Percentiles rank a stretch among this genome's conserved stretches.
Conservation (phyloP, 2,329 filamentous ascomycete genomes). For the Stachybotrys elegans region DNA sequence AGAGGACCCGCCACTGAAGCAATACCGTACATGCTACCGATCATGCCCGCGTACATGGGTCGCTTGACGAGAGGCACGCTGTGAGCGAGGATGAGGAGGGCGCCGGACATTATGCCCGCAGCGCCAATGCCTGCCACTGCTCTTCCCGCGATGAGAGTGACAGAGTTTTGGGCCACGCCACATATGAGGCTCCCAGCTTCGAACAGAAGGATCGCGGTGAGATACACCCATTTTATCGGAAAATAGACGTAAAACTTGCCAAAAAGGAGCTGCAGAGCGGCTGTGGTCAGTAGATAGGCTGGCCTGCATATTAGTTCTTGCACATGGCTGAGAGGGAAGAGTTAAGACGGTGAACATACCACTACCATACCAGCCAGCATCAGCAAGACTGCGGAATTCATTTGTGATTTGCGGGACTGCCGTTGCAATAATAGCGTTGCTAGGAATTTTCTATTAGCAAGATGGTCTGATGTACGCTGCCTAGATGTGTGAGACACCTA, state of each 20-base stretch:
- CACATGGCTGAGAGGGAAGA: too few relatives aligned
- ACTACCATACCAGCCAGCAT: too few relatives aligned
- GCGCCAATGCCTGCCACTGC: constrained; percentile 45
- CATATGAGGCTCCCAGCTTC: constrained; percentile 26
- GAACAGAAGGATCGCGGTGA: constrained; percentile 18
- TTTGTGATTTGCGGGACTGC: too few relatives aligned
- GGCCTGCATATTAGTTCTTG: too few relatives aligned
- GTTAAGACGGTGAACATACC: too few relatives aligned
- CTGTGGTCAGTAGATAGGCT: constrained; percentile 34
- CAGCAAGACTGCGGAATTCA: too few relatives aligned
- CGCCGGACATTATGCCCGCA: constrained; percentile 49
- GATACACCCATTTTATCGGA: constrained; percentile 20
- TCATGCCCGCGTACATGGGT: constrained; percentile 16
- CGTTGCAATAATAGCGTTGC: too few relatives aligned
- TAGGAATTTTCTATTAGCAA: too few relatives aligned
- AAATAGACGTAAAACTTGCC: constrained; percentile 39
- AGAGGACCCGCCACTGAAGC: constrained; percentile 23
- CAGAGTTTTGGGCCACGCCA: constrained; percentile 28
- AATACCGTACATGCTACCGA: constrained; percentile 36
- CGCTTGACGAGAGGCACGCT: constrained; percentile 34
- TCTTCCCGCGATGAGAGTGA: constrained; percentile 44
- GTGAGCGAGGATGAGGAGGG: constrained; percentile 15
- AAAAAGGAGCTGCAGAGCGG: constrained; percentile 29
- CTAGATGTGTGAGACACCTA: too few relatives aligned
- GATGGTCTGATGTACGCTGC: too few relatives aligned